A percentile compares a stretch with the other conserved stretches of the same genome.
These are phyloP conservation scores for Zalaria obscura DNA, from an alignment of 2,329 filamentous ascomycete species.

Conservation along the genomic window DNA sequence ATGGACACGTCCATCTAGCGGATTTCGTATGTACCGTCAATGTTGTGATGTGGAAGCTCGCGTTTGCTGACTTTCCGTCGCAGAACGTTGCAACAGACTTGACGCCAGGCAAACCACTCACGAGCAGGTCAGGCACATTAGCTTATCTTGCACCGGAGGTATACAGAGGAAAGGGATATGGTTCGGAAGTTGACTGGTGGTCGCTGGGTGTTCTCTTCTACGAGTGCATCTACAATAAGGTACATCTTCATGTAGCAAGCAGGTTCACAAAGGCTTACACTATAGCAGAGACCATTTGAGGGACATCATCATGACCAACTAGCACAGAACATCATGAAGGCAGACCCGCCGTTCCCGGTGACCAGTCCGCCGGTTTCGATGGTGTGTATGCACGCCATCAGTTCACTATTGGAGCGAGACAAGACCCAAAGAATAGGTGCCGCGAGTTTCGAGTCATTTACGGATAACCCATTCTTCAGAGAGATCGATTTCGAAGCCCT, in stretches of 20 bases:
- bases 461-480: constrained; percentile 77
- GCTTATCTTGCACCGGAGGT: constrained; percentile 95
- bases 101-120: constrained; percentile 64
- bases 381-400: constrained; percentile 78
- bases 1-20: constrained; percentile 90
- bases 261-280: neutral
- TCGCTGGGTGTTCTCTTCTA: constrained; percentile 96
- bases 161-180: constrained; percentile 80
- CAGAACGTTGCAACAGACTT: constrained; percentile 96
- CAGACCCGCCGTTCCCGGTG: constrained; percentile 75
- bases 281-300: constrained; percentile 70
- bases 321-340: constrained; percentile 66
- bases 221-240: constrained; percentile 98
- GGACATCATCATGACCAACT: constrained; percentile 73
- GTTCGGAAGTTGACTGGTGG: constrained; percentile 93
- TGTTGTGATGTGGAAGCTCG: neutral
- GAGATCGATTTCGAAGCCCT: constrained; percentile 71
- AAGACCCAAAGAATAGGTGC: constrained; percentile 71
- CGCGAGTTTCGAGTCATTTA: constrained; percentile 70
- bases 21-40: constrained; percentile 60
- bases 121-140: constrained; percentile 91
- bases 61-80: neutral
- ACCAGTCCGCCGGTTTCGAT: constrained; percentile 84
- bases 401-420: constrained; percentile 68
- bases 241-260: constrained; percentile 24